These are phyloP conservation scores for Agrocybe pediades DNA, from an alignment of 768 basidiomycete genomes.

Conservation along the genomic window DNA sequence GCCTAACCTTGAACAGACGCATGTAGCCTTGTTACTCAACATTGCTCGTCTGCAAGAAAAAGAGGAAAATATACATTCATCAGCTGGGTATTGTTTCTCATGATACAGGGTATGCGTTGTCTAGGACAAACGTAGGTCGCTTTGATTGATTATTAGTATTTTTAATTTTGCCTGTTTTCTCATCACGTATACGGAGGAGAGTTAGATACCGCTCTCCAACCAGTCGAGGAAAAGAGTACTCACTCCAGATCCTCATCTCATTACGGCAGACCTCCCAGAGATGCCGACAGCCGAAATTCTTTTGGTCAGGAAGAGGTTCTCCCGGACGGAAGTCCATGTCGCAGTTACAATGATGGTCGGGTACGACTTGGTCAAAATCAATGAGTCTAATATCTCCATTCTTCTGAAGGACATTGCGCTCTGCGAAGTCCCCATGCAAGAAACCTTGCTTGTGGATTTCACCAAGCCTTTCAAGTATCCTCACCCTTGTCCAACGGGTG, in stretches of 20 bases:
- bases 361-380: conserved; percentile 35
- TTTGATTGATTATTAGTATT: neutral
- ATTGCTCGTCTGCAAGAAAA: too few species aligned
- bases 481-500: conserved; percentile 24
- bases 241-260: conserved; percentile 31
- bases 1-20: too few species aligned
- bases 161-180: neutral
- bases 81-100: too few species aligned
- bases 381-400: conserved; percentile 39
- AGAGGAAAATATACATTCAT: too few species aligned
- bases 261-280: conserved; percentile 32
- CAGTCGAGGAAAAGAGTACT: neutral
- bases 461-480: conserved; percentile 32
- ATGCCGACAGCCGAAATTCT: conserved; percentile 31
- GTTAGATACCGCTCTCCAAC: neutral
- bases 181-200: neutral
- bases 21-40: too few species aligned
- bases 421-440: conserved; percentile 42
- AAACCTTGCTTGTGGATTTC: conserved; percentile 36
- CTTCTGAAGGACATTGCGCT: conserved; percentile 38
- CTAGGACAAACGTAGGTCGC: too few species aligned
- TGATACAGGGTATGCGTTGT: too few species aligned
- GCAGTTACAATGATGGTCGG: conserved; percentile 30
- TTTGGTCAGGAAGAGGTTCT: conserved; percentile 24
- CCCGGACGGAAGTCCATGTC: conserved; percentile 29